Evolutionary conservation across 306 rosid genomes (phyloP).

Genomic region (Fagus sylvatica): DNA sequence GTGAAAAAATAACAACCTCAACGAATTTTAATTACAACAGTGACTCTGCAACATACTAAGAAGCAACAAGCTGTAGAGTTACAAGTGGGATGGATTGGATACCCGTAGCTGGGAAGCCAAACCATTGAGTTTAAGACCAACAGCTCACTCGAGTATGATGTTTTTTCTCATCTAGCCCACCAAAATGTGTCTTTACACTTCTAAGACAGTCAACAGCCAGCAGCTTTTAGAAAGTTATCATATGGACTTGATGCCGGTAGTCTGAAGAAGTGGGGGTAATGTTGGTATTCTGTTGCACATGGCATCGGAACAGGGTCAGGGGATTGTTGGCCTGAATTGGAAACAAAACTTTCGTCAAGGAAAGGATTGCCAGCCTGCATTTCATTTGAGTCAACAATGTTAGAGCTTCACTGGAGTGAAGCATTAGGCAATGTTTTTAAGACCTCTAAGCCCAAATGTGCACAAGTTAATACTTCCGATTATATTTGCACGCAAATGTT

Average conservation of each 20-base stretch:
- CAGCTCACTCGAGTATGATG: not conserved
- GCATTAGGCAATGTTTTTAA: not conserved
- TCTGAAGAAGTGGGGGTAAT: slow-evolving; percentile 47
- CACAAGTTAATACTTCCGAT: not conserved
- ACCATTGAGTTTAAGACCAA: too few relatives aligned
- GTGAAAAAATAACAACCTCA: slow-evolving; percentile 26
- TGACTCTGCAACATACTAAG: not conserved
- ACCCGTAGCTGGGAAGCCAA: too few relatives aligned
- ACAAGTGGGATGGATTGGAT: too few relatives aligned
- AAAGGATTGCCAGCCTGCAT: slow-evolving; percentile 52
- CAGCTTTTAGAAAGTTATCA: slow-evolving; percentile 90
- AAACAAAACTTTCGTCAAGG: slow-evolving; percentile 27
- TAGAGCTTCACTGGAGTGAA: slow-evolving; percentile 18
- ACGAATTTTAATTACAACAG: slow-evolving; percentile 43
- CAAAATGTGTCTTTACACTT: not conserved
- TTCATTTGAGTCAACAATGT: slow-evolving; percentile 27
- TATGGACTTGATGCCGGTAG: slow-evolving; percentile 86
- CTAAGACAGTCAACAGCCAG: slow-evolving; percentile 64
- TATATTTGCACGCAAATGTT: not conserved
- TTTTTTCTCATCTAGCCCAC: not conserved
- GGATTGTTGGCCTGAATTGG: slow-evolving; percentile 33
- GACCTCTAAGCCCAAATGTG: not conserved
- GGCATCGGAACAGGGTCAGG: slow-evolving; percentile 24
- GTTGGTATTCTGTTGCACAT: slow-evolving; percentile 55
- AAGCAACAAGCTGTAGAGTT: too few relatives aligned